A percentile compares a stretch with the other conserved stretches of the same genome.
Conservation (phyloP, 108 stramenopile species). For the Skeletonema potamos region DNA sequence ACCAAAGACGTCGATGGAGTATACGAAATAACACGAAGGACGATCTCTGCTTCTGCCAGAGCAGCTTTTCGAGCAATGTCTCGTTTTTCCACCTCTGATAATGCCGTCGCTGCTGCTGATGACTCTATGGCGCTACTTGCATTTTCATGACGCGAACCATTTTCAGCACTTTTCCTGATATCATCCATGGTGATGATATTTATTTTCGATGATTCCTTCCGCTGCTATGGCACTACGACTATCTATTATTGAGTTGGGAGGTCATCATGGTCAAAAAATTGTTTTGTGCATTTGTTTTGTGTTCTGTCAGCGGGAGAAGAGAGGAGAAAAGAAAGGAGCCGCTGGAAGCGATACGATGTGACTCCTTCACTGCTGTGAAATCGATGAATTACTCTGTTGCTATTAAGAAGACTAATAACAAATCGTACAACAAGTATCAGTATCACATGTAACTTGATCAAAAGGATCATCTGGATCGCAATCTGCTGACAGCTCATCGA, state of each 20-base stretch:
- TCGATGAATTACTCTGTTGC: neutral
- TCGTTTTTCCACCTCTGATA: neutral
- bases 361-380: too few species aligned
- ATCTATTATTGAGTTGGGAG: neutral
- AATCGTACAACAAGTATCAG: constrained; percentile 18
- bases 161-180: neutral
- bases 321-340: too few species aligned
- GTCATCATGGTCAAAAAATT: neutral
- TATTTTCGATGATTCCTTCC: neutral
- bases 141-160: neutral
- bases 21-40: constrained; percentile 14
- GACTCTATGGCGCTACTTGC: neutral
- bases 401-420: constrained; percentile 14
- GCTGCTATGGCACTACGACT: neutral
- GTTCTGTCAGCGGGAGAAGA: too few species aligned
- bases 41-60: constrained; percentile 31
- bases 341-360: too few species aligned
- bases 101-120: neutral
- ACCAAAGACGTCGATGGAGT: neutral
- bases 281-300: too few species aligned
- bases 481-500: constrained; percentile 22
- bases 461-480: constrained; percentile 10
- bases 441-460: constrained; percentile 15
- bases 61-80: constrained; percentile 16
- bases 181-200: neutral